A percentile compares a stretch with the other conserved stretches of the same genome.
Conservation (phyloP, 2,329 filamentous ascomycete genomes). For the Pseudogymnoascus sp. region DNA sequence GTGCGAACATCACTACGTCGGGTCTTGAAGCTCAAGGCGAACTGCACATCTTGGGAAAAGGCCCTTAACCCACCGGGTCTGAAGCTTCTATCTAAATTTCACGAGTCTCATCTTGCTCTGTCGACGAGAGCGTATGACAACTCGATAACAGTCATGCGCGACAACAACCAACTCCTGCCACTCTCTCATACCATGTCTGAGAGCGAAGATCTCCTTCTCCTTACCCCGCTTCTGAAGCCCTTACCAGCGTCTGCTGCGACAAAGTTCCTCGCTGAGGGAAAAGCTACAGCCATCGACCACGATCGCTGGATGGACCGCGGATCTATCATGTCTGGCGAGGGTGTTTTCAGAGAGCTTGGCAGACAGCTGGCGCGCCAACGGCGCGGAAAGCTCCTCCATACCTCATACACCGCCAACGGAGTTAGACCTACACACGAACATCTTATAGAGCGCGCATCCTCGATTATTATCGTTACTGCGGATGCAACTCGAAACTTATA, state of each 20-base stretch:
- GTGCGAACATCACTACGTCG: constrained; percentile 74
- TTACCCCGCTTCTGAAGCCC: constrained; percentile 86
- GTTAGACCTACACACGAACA: constrained; percentile 90
- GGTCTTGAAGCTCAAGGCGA: constrained; percentile 72
- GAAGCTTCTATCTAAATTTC: constrained; percentile 67
- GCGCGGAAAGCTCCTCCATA: constrained; percentile 81
- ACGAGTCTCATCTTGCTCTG: constrained; percentile 72
- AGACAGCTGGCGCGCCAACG: constrained; percentile 78
- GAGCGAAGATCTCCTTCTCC: constrained; percentile 79
- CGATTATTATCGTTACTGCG: constrained; percentile 84
- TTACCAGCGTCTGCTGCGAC: constrained; percentile 83
- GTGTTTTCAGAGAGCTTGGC: constrained; percentile 84
- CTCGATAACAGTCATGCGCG: constrained; percentile 86
- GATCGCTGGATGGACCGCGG: constrained; percentile 52
- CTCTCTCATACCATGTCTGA: constrained; percentile 73
- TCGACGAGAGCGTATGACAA: constrained; percentile 83
- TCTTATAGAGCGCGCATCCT: constrained; percentile 78
- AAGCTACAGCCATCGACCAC: constrained; percentile 36
- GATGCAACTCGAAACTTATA: constrained; percentile 93
- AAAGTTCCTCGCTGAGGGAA: constrained; percentile 53
- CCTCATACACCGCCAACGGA: constrained; percentile 90
- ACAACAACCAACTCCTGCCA: constrained; percentile 78
- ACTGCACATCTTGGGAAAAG: constrained; percentile 83
- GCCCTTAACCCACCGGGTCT: constrained; percentile 83
- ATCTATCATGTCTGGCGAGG: constrained; percentile 81